These are phyloP conservation scores for Perkinsus olseni DNA, from an alignment of 169 alveolate species.

Conservation along the genomic window DNA sequence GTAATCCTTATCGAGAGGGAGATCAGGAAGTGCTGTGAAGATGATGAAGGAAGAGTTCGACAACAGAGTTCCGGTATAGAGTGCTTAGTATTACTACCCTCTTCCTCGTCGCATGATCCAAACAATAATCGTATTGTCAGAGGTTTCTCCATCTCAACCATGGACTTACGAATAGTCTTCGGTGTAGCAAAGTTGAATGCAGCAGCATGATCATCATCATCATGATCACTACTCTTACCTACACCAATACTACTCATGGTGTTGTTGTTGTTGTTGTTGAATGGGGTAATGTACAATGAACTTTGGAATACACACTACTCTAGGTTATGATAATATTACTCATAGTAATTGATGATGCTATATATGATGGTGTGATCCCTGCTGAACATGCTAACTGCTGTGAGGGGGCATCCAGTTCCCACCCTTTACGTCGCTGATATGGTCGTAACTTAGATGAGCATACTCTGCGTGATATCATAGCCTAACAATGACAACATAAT, in stretches of 20 bases:
- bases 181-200: no score
- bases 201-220: neutral
- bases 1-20: neutral
- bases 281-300: no score
- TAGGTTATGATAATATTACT: neutral
- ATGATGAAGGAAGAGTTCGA: neutral
- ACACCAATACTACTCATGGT: no score
- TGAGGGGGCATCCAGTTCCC: neutral
- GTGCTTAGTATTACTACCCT: neutral
- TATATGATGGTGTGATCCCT: neutral
- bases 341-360: neutral
- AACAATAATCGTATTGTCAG: neutral
- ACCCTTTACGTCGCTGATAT: neutral
- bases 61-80: neutral
- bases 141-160: no score
- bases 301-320: no score
- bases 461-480: neutral
- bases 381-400: neutral
- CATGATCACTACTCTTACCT: no score
- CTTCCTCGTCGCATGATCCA: neutral
- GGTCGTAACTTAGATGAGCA: neutral
- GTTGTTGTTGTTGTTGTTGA: no score
- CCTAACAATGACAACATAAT: neutral
- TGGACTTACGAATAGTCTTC: no score
- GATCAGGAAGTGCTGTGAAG: neutral